Evolutionary conservation across 2,329 filamentous ascomycete species (phyloP), one percentile per base, ranked within the genome.

Genomic region (Cladobotryum mycophilum): DNA sequence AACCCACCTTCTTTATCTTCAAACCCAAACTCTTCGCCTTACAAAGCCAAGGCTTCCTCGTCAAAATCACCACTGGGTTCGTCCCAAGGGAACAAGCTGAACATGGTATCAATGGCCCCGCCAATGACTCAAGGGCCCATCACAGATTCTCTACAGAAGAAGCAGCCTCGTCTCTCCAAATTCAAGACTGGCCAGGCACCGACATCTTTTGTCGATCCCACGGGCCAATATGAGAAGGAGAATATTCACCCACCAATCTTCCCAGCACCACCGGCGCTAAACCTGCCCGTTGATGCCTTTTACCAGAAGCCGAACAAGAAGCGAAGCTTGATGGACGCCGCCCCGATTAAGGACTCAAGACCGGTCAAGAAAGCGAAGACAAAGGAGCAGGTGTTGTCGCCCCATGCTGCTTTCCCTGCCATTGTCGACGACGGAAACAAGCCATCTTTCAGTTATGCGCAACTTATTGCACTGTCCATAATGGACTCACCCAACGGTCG

Each of bases 391-490:
- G 34, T 62, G 49, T 70, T 91, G 4, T 88, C 89, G 4, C 76
- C 85, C 44, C 84, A 85, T 45, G 80, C 86, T 56, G 85, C 89
- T n/a, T 93, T 96, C 73, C 88, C 90, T 5, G 68, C 75, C 5
- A 82, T 96, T 33, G 75, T 85, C 52, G 93, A 97, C 64, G 89
- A 96, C 64, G 92, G 91, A 60, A 76, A 77, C 49, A 97, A 99
- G 67, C 93, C 93, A 5, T 80, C 84, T 5, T 89, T 92, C 69
- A 97, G 91, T 71, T 99, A 99, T 66, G 92, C 93, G 17, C 88
- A 87, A 60, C 79, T 99, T 59, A 97, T 97, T 57, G 93, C 89
- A 64, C 96, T 96, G 91, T 90, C 93, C 47, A 96, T 99, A 60
- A 76, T 97, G 18, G 84, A 91, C 55, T 89, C 93, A 4, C 85